phyloP scores from a whole-genome alignment of 2,329 filamentous ascomycete species.

The Akanthomyces dipterigenus region DNA sequence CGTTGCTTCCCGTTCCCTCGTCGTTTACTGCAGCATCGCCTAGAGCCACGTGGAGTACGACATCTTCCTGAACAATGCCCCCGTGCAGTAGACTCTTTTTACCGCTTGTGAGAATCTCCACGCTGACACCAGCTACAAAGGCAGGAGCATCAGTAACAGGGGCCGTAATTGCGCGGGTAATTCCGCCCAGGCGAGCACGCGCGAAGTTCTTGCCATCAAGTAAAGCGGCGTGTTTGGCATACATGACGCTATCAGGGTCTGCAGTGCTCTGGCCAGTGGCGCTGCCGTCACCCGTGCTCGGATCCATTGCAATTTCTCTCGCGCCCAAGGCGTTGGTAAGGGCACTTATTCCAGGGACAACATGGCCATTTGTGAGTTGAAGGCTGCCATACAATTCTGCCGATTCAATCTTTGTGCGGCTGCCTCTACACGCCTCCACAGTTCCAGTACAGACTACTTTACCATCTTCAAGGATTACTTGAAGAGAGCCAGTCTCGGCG shows the following conservation, averaged over 20 bases:
- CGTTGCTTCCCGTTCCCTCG: slow-evolving; percentile 18
- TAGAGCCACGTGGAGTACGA: slow-evolving; percentile 35
- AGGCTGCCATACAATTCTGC: slow-evolving; percentile 24
- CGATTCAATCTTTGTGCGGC: slow-evolving; percentile 23
- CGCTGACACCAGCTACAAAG: slow-evolving; percentile 35
- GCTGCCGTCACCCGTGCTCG: slow-evolving; percentile 39
- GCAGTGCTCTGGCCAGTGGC: slow-evolving; percentile 22
- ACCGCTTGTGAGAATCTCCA: slow-evolving; percentile 31
- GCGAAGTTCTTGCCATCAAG: slow-evolving; percentile 34
- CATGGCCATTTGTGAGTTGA: slow-evolving; percentile 36
- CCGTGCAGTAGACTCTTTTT: slow-evolving; percentile 32
- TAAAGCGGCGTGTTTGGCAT: slow-evolving; percentile 34
- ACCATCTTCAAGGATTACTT: neutral
- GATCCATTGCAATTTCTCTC: slow-evolving; percentile 39
- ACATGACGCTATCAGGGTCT: slow-evolving; percentile 25
- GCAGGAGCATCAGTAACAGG: slow-evolving; percentile 23
- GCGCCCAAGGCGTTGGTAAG: slow-evolving; percentile 42
- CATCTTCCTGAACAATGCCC: slow-evolving; percentile 34
- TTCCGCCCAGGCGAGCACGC: slow-evolving; percentile 35
- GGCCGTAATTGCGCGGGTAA: slow-evolving; percentile 36
- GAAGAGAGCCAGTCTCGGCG: neutral
- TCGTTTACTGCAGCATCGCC: slow-evolving; percentile 27
- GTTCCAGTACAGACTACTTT: neutral
- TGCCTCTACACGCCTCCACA: neutral
- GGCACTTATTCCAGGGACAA: slow-evolving; percentile 43